Percentiles rank a stretch among this genome's conserved stretches.
Evolutionary conservation across 495 filamentous ascomycete species (phyloP).

Genomic region (Podospora pseudoanserina): DNA sequence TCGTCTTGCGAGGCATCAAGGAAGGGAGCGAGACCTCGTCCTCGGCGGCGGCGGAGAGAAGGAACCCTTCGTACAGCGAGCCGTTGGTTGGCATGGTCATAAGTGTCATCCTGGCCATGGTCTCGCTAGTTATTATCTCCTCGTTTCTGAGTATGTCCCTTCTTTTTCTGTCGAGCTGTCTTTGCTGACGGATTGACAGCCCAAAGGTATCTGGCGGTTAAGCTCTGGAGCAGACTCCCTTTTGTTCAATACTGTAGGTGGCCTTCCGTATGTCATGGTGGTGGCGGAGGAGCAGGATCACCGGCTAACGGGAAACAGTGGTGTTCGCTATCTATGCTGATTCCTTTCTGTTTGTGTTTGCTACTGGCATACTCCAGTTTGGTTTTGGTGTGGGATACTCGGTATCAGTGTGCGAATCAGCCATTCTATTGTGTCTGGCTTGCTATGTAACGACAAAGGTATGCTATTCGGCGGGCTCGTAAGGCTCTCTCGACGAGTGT

Average conservation of each 20-base stretch:
- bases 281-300: no score
- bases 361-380: conserved; percentile 47
- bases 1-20: conserved; percentile 5
- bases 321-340: conserved; percentile 50
- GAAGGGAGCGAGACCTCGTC: background rate
- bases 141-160: conserved; percentile 43
- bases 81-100: conserved; percentile 38
- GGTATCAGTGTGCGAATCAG: conserved; percentile 41
- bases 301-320: conserved; percentile 30
- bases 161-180: background rate
- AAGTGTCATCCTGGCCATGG: conserved; percentile 41
- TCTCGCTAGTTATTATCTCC: conserved; percentile 41
- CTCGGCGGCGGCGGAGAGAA: conserved; percentile 1
- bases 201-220: conserved; percentile 36
- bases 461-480: background rate
- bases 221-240: conserved; percentile 44
- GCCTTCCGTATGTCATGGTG: no score
- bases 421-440: conserved; percentile 47
- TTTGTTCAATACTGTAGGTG: conserved; percentile 46
- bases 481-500: background rate
- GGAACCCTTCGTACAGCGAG: conserved; percentile 15
- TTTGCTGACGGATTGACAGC: conserved; percentile 23
- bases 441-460: conserved; percentile 56
- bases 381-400: conserved; percentile 46
- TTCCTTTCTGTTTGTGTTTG: conserved; percentile 49